Percentiles rank a stretch among this genome's conserved stretches.
Conservation (phyloP, 2,329 filamentous ascomycete genomes). For the Trichoderma sp. region DNA sequence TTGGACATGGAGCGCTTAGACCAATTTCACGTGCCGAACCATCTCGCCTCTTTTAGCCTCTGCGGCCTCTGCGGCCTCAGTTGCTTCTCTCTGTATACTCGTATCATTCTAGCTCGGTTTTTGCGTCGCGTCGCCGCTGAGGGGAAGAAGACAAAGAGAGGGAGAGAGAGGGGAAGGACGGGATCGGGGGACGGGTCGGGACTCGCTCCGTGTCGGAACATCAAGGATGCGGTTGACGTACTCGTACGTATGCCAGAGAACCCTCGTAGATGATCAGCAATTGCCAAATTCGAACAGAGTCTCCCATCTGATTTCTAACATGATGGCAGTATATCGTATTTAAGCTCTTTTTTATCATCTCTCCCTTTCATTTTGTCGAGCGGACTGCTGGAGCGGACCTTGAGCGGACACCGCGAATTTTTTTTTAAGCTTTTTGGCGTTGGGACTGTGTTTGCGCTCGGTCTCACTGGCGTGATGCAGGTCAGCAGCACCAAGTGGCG, state of each 20-base stretch:
- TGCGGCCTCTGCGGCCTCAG: not conserved
- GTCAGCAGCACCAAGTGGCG: conserved; percentile 11
- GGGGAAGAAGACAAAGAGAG: not conserved
- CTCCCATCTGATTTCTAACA: not conserved
- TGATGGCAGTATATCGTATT: not conserved
- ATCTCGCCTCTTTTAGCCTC: not conserved
- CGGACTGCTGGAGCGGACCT: not conserved
- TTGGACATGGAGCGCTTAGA: not conserved
- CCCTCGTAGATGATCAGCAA: not conserved
- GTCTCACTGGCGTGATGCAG: conserved; percentile 11
- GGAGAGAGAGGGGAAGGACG: not conserved
- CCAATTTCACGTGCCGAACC: not conserved
- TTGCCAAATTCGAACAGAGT: not conserved
- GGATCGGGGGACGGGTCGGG: not conserved
- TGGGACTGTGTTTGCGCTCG: not conserved
- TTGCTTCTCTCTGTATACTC: not conserved
- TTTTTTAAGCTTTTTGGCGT: not conserved
- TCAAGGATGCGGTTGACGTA: not conserved
- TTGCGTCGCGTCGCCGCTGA: not conserved
- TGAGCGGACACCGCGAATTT: not conserved
- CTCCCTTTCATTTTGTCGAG: not conserved
- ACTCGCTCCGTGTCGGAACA: not conserved
- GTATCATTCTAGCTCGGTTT: not conserved
- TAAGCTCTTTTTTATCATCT: not conserved
- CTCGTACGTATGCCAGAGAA: not conserved